phyloP scores from a whole-genome alignment of 805 yeast species.

The Saccharomycopsis selenospora region DNA sequence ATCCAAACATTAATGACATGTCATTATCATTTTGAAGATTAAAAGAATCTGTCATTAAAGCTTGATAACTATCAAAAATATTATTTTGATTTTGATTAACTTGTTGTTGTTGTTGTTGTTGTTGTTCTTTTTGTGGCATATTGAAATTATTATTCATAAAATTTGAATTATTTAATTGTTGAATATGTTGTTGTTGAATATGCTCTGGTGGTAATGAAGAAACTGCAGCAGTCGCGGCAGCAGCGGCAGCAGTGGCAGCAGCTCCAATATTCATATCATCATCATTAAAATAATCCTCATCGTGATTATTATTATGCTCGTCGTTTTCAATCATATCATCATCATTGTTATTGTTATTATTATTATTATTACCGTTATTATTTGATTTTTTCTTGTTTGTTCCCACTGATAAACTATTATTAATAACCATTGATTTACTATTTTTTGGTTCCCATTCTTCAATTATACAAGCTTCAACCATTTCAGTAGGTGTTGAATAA shows the following conservation, averaged over 20 bases:
- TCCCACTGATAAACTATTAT: not conserved
- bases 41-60: not conserved
- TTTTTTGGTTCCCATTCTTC: conserved; percentile 33
- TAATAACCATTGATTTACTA: not conserved
- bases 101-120: not conserved
- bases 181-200: too few relatives aligned
- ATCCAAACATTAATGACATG: not conserved
- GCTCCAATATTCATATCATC: conserved; percentile 1
- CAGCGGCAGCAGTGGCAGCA: not conserved
- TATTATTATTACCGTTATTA: not conserved
- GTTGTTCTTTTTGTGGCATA: not conserved
- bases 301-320: not conserved
- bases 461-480: conserved; percentile 52
- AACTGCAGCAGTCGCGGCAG: not conserved
- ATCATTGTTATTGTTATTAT: not conserved
- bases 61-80: not conserved
- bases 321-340: not conserved
- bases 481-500: conserved; percentile 53
- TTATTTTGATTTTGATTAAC: not conserved
- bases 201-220: not conserved
- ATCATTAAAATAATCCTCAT: conserved; percentile 1
- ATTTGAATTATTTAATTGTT: not conserved
- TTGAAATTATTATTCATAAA: not conserved
- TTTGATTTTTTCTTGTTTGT: not conserved
- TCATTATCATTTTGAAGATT: not conserved